Evolutionary conservation across 2,329 filamentous ascomycete genomes (phyloP).

Genomic region (Exserohilum rostratum): DNA sequence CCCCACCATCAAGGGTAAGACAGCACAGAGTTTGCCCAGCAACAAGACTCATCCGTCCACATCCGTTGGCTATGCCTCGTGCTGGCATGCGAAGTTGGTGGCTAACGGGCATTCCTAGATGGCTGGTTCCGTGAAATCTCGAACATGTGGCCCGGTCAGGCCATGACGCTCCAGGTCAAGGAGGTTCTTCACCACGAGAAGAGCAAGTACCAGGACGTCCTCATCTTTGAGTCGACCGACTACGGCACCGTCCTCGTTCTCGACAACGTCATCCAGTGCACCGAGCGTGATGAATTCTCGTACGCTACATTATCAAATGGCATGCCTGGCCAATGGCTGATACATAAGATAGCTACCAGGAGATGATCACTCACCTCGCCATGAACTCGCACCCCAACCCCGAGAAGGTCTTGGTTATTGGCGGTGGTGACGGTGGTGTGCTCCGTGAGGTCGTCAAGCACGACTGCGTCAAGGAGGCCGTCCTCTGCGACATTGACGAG

Average conservation of each 20-base stretch:
- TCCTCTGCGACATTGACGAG: conserved; percentile 98
- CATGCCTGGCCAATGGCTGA: conserved; percentile 19
- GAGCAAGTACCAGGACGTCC: conserved; percentile 97
- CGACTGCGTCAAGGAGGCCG: conserved; percentile 92
- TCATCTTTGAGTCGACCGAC: conserved; percentile 98
- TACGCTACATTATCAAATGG: conserved; percentile 48
- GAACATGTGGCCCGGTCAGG: conserved; percentile 98
- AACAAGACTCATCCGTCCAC: not conserved
- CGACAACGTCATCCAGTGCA: conserved; percentile 99
- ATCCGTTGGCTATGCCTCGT: not conserved
- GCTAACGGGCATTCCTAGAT: conserved; percentile 65
- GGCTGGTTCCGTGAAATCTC: conserved; percentile 99
- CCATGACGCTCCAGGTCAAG: conserved; percentile 90
- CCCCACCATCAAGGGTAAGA: conserved; percentile 75
- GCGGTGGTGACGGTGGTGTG: conserved; percentile 95
- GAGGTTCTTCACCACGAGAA: conserved; percentile 99
- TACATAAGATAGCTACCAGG: conserved; percentile 72
- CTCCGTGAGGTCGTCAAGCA: conserved; percentile 99
- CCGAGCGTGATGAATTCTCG: conserved; percentile 98
- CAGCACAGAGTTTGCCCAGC: not conserved
- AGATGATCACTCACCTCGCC: conserved; percentile 99
- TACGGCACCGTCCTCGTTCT: conserved; percentile 95
- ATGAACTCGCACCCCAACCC: conserved; percentile 98
- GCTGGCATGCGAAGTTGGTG: not conserved
- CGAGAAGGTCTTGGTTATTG: conserved; percentile 98